Evolutionary conservation across 2,329 filamentous ascomycete genomes (phyloP).

Genomic region (Aspergillus fumigatus): DNA sequence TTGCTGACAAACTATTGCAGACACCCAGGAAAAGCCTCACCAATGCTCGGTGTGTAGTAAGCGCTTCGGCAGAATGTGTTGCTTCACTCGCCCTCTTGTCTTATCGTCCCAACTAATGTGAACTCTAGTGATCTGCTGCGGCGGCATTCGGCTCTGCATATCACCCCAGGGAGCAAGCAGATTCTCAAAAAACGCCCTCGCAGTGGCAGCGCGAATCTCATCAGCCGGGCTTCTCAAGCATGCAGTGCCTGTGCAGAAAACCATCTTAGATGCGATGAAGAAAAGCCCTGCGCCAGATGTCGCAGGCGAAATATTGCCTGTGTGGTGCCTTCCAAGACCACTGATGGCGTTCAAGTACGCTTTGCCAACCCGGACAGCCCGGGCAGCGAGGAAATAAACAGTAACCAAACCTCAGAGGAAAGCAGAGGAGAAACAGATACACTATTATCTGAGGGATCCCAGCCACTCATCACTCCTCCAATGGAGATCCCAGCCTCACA

Average conservation of each 20-base stretch:
- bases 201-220: constrained; percentile 1
- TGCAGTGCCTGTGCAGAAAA: constrained; percentile 26
- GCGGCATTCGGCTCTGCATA: constrained; percentile 2
- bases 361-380: no score
- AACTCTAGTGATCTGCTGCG: constrained; percentile 17
- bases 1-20: constrained; percentile 9
- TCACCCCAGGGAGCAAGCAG: neutral
- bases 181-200: neutral
- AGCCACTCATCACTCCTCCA: no score
- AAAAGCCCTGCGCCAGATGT: constrained; percentile 29
- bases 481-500: no score
- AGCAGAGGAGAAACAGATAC: no score
- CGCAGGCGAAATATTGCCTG: constrained; percentile 18
- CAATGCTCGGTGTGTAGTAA: constrained; percentile 28
- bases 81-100: neutral
- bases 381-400: no score
- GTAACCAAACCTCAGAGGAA: no score
- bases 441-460: no score
- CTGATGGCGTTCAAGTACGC: no score
- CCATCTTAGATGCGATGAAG: constrained; percentile 28
- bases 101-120: no score
- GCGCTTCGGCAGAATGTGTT: constrained; percentile 27
- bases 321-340: neutral
- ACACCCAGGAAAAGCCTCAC: constrained; percentile 29
- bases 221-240: constrained; percentile 20